Evolutionary conservation across 345 rosid genomes (phyloP).

Genomic region (Arabis hirsuta): DNA sequence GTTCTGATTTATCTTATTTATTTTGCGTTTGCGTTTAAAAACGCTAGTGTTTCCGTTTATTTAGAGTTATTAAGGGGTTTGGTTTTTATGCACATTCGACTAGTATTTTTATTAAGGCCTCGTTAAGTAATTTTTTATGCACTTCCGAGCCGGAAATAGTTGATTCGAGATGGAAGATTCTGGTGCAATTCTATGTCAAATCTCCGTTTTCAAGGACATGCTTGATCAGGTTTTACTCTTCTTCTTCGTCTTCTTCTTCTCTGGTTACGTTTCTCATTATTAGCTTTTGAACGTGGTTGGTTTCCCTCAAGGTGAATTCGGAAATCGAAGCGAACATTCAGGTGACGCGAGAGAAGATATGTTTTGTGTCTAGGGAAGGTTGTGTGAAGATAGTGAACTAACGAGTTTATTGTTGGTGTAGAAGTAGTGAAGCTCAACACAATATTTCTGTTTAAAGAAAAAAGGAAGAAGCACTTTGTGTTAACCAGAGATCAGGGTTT

Average conservation of each 20-base stretch:
- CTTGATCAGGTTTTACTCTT: slow-evolving; percentile 67
- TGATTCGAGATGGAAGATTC: slow-evolving; percentile 66
- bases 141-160: not conserved
- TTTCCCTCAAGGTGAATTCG: slow-evolving; percentile 59
- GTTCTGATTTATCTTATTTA: too few relatives aligned
- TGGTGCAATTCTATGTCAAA: slow-evolving; percentile 70
- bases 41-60: too few relatives aligned
- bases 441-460: too few relatives aligned
- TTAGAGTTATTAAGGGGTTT: too few relatives aligned
- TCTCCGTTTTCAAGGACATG: slow-evolving; percentile 75
- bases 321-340: slow-evolving; percentile 76
- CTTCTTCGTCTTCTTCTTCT: not conserved
- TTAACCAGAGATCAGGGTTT: too few relatives aligned
- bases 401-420: slow-evolving; percentile 39
- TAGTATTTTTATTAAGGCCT: not conserved
- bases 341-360: slow-evolving; percentile 53
- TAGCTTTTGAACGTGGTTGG: not conserved
- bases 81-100: too few relatives aligned
- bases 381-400: slow-evolving; percentile 51
- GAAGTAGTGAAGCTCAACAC: too few relatives aligned
- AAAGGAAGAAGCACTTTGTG: too few relatives aligned
- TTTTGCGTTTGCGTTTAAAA: too few relatives aligned
- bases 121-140: not conserved
- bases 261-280: not conserved
- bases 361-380: slow-evolving; percentile 39